Evolutionary conservation across 1,284 basidiomycete species (phyloP).

Genomic region (Uromyces viciae-fabae): DNA sequence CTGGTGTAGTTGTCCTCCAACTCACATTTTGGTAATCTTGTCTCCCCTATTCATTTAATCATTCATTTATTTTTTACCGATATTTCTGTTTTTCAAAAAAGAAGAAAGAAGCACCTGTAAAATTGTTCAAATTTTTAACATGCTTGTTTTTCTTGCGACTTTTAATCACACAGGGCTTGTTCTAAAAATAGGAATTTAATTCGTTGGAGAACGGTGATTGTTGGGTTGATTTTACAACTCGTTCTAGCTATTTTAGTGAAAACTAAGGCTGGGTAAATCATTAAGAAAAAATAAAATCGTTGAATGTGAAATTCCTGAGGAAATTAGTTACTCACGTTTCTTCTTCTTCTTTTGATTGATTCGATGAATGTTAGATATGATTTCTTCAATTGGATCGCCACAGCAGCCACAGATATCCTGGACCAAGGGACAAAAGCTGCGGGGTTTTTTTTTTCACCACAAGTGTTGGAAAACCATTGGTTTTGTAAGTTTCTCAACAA

Average conservation of each 20-base stretch:
- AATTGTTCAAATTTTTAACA: conserved; percentile 61
- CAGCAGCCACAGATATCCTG: conserved; percentile 47
- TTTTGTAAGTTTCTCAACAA: conserved; percentile 40
- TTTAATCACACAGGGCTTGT: conserved; percentile 11
- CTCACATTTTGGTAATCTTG: conserved; percentile 62
- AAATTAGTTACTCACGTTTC: not conserved
- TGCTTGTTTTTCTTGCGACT: conserved; percentile 64
- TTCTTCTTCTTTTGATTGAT: not conserved
- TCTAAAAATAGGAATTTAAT: conserved; percentile 29
- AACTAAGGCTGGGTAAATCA: conserved; percentile 61
- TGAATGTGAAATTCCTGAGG: too few relatives aligned
- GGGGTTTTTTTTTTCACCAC: conserved; percentile 67
- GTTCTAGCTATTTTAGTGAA: conserved; percentile 77
- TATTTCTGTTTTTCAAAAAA: not conserved
- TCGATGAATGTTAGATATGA: conserved; percentile 59
- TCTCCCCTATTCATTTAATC: too few relatives aligned
- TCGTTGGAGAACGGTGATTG: conserved; percentile 61
- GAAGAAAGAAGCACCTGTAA: not conserved
- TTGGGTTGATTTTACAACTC: conserved; percentile 78
- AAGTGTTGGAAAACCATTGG: conserved; percentile 53
- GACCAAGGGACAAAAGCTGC: conserved; percentile 65
- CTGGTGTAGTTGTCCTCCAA: conserved; percentile 73
- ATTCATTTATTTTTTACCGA: not conserved
- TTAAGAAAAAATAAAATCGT: not conserved
- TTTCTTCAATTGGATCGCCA: conserved; percentile 62